Percentiles rank a stretch among this genome's conserved stretches.
Evolutionary conservation across 805 yeast species (phyloP).

Genomic region (Scheffersomyces coipomensis): DNA sequence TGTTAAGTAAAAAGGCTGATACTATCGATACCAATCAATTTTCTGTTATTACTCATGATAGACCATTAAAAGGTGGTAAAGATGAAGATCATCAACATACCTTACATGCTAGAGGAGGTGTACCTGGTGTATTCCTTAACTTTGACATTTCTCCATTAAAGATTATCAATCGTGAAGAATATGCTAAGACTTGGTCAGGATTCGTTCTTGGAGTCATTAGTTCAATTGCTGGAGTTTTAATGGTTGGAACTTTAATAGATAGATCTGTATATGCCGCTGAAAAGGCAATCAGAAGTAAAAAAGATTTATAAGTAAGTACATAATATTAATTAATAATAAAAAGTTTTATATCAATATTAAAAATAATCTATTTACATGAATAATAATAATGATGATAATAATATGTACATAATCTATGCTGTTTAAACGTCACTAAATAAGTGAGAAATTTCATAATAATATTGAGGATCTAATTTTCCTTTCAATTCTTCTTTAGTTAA

Average conservation of each 20-base stretch:
- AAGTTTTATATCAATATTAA: not conserved
- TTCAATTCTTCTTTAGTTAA: slow-evolving; percentile 75
- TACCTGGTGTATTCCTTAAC: slow-evolving; percentile 83
- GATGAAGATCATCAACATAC: slow-evolving; percentile 92
- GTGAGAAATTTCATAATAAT: slow-evolving; percentile 55
- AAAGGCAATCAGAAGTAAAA: slow-evolving; percentile 66
- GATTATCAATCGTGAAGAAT: slow-evolving; percentile 79
- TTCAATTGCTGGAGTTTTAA: slow-evolving; percentile 89
- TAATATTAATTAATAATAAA: not conserved
- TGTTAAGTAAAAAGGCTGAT: slow-evolving; percentile 45
- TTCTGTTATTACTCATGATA: slow-evolving; percentile 81
- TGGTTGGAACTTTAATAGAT: slow-evolving; percentile 88
- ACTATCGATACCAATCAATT: slow-evolving; percentile 82
- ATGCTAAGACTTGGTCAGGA: slow-evolving; percentile 75
- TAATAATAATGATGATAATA: not conserved
- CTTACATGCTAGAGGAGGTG: slow-evolving; percentile 76
- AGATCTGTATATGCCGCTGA: slow-evolving; percentile 88
- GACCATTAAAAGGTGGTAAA: slow-evolving; percentile 82
- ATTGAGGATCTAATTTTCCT: slow-evolving; percentile 48
- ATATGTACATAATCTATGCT: not conserved
- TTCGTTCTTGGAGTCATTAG: slow-evolving; percentile 81
- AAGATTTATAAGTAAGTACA: slow-evolving; percentile 36
- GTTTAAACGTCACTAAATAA: slow-evolving; percentile 42
- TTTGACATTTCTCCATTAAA: slow-evolving; percentile 94
- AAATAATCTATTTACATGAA: not conserved